Conservation (phyloP, 371 early-diverging fungal genomes). For the Circinella minor region DNA sequence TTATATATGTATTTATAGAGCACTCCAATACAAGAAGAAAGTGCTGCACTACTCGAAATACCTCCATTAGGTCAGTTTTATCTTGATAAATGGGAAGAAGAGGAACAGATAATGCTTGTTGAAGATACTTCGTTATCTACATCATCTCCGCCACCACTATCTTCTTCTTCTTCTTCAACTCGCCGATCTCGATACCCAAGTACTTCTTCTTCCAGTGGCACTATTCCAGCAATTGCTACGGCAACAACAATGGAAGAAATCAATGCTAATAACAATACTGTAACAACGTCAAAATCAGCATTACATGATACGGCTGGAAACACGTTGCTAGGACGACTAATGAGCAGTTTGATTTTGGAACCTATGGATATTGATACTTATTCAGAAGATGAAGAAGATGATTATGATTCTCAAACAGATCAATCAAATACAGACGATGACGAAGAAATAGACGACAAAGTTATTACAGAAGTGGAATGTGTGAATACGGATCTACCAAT, state of each 20-base stretch:
- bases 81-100: conserved; percentile 81
- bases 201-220: background rate
- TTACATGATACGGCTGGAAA: conserved; percentile 61
- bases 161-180: background rate
- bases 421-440: conserved; percentile 11
- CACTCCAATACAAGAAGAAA: conserved; percentile 51
- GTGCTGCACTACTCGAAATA: conserved; percentile 70
- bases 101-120: conserved; percentile 53
- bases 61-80: conserved; percentile 83
- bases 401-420: conserved; percentile 15
- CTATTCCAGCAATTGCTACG: background rate
- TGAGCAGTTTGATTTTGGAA: conserved; percentile 73
- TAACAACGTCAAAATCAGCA: background rate
- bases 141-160: background rate
- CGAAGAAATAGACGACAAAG: conserved; percentile 13
- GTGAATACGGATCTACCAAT: background rate
- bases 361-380: conserved; percentile 16
- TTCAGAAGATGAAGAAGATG: conserved; percentile 30
- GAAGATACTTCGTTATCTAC: background rate
- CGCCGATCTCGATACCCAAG: background rate
- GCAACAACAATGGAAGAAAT: background rate
- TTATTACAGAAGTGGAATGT: background rate
- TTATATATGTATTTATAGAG: too few relatives aligned
- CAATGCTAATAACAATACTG: background rate
- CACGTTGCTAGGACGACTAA: conserved; percentile 69